phyloP scores from a whole-genome alignment of 2,329 filamentous ascomycete genomes.

The Sporothrix inflata region DNA sequence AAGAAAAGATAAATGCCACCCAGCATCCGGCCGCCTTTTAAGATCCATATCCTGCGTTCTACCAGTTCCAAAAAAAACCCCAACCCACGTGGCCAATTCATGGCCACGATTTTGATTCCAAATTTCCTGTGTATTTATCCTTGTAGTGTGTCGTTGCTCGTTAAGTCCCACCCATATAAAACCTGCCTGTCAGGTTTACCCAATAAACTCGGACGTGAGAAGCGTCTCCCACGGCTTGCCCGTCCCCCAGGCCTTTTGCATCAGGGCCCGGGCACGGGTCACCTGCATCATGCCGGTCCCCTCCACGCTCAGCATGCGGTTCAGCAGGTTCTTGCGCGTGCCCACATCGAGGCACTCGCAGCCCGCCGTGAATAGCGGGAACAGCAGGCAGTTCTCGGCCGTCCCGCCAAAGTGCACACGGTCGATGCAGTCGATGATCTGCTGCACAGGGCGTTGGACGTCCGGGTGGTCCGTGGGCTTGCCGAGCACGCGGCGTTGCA shows the following conservation, averaged over 20 bases:
- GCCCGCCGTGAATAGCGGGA: slow-evolving; percentile 82
- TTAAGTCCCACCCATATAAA: background rate
- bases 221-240: slow-evolving; percentile 70
- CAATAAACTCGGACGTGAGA: slow-evolving; percentile 69
- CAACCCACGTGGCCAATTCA: background rate
- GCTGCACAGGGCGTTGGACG: slow-evolving; percentile 65
- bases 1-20: slow-evolving; percentile 8
- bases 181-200: slow-evolving; percentile 45
- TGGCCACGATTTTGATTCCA: background rate
- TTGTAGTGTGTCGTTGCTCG: background rate
- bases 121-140: background rate
- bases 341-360: slow-evolving; percentile 66
- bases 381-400: slow-evolving; percentile 74
- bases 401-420: slow-evolving; percentile 67
- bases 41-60: background rate
- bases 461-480: slow-evolving; percentile 59
- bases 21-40: slow-evolving; percentile 5
- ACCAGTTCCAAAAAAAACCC: background rate
- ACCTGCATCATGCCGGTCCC: slow-evolving; percentile 77
- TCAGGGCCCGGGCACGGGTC: slow-evolving; percentile 62
- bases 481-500: slow-evolving; percentile 73
- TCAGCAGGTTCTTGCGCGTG: slow-evolving; percentile 64
- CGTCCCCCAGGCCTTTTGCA: slow-evolving; percentile 72
- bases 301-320: slow-evolving; percentile 69
- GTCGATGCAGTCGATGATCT: slow-evolving; percentile 65